These are phyloP conservation scores for Capsella bursapastoris DNA, from an alignment of 345 rosid species.

Conservation along the genomic window DNA sequence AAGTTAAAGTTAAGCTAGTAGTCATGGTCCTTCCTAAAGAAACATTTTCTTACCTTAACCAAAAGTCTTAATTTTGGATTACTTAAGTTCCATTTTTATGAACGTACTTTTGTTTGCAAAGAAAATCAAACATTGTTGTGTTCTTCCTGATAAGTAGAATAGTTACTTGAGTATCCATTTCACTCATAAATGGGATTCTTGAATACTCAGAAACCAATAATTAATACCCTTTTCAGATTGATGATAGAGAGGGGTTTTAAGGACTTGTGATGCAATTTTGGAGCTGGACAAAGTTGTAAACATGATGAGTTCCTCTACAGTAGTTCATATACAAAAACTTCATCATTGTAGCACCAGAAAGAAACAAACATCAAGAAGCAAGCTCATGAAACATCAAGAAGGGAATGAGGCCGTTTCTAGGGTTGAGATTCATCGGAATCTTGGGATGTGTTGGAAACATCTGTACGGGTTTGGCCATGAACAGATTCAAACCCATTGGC, in stretches of 20 bases:
- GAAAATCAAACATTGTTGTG: conserved; percentile 19
- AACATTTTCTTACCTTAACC: conserved; percentile 28
- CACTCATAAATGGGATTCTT: conserved; percentile 16
- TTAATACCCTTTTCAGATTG: conserved; percentile 14
- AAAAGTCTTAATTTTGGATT: conserved; percentile 17
- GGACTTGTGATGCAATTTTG: conserved; percentile 20
- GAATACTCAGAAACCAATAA: conserved; percentile 5
- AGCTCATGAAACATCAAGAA: conserved; percentile 4
- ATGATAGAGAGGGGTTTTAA: neutral
- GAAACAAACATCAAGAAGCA: conserved; percentile 19
- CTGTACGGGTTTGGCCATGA: conserved; percentile 39
- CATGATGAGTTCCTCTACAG: conserved; percentile 24
- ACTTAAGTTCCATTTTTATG: conserved; percentile 16
- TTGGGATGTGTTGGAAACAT: conserved; percentile 44
- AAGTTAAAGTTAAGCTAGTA: conserved; percentile 30
- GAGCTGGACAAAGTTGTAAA: conserved; percentile 10
- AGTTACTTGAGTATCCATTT: conserved; percentile 11
- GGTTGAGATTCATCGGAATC: conserved; percentile 29
- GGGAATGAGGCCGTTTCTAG: neutral
- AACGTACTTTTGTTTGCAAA: conserved; percentile 27
- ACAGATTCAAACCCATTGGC: conserved; percentile 63
- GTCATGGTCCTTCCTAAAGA: conserved; percentile 6
- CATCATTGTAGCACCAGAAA: neutral
- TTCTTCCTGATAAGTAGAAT: conserved; percentile 17
- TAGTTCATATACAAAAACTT: conserved; percentile 28